Evolutionary conservation across 2,329 filamentous ascomycete genomes (phyloP), one percentile per base, ranked within the genome.

Genomic region (Cladobotryum protrusum): DNA sequence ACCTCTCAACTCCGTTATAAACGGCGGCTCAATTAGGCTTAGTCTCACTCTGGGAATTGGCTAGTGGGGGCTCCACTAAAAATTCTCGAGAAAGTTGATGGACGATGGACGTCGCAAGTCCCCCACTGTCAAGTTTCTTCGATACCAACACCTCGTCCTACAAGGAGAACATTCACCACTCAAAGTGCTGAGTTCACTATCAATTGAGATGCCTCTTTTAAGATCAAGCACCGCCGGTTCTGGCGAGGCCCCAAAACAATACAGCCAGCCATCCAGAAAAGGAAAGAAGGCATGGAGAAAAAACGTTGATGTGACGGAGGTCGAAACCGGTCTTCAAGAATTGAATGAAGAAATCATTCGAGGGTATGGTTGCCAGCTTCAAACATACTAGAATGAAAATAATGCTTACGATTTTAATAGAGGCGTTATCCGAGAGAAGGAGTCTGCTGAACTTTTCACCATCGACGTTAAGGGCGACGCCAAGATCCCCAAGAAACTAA

Each of bases 271-370:
- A 20, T 97, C 92, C 5, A 81, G 93, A 65, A 99, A 99, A 68
- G 93, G 95, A 61, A 97, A 97, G 72, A 97, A 95, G 74, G 92
- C 93, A 32, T 99, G 93, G 93, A 82, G 93, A 64, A 99, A 97
- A 70, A 96, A 99, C 72, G 89, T 99, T 68, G 89, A 99, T 70
- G 81, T 97, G 54, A 86, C 88, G 24, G 85, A 95, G 55, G 81
- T 99, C 20, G 80, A 92, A 61, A 73, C 86, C 48, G 93, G 93
- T 53, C 80, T 99, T 33, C 85, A 90, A 55, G 79, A 87, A 62
- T 74, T 95, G 57, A 89, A 93, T 61, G 86, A 95, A 52, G 87
- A 97, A 73, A 86, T 96, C 54, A 93, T 95, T 58, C 80, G 85
- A 75, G 93, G 93, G 89, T 92, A 76, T 53, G 73, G 15, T 9